Evolutionary conservation across 1,284 basidiomycete species (phyloP), one percentile per base, ranked within the genome.

Genomic region (Entoloma clypeatum): DNA sequence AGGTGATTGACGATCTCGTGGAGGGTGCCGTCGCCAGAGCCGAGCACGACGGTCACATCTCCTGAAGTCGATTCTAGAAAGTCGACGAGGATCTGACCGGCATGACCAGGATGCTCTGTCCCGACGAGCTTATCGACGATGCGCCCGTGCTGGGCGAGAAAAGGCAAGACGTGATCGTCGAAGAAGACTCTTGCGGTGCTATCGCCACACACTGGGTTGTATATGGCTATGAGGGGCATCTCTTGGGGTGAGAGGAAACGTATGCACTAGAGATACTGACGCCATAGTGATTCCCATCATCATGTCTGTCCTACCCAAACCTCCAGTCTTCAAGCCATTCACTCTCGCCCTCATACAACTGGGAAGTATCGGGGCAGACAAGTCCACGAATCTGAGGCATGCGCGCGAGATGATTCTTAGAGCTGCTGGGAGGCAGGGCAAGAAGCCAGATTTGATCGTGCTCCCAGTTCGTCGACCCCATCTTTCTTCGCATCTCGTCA

Each of bases 11-110:
- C 70, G 41, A 93, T 75, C 58, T 94, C 91, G 58, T 92, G 87
- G 22, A 92, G 68, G 1, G 92, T 94, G n/a, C 92, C 91, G 59
- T 95, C 92, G 7, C 92, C 92, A 2, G 88, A 88, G n/a, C 74
- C 78, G 9, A 92, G 65, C 34, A 91, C 60, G 31, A 90, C 55
- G 1, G 68, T 70, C 31, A 76, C 30, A 18, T 61, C 56, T 21
- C 51, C 44, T 18, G 41, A 32, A 16, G 28, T 60, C 38, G 38
- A 40, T n/a, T 47, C 37, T 27, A 79, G 49, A 43, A 74, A 69
- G 5, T 69, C 56, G 17, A 67, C 51, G 10, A 80, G 68, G 35
- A 78, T 57, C n/a, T 58, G 51, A 2, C 79, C 85, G 1, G 81
- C 86, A 57, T 91, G 77, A 0, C 71, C 72, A 0, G 65, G 56